Percentiles rank a stretch among this genome's conserved stretches.
These are phyloP conservation scores for Penicillium sp. DNA, from an alignment of 2,329 filamentous ascomycete species.

Conservation along the genomic window DNA sequence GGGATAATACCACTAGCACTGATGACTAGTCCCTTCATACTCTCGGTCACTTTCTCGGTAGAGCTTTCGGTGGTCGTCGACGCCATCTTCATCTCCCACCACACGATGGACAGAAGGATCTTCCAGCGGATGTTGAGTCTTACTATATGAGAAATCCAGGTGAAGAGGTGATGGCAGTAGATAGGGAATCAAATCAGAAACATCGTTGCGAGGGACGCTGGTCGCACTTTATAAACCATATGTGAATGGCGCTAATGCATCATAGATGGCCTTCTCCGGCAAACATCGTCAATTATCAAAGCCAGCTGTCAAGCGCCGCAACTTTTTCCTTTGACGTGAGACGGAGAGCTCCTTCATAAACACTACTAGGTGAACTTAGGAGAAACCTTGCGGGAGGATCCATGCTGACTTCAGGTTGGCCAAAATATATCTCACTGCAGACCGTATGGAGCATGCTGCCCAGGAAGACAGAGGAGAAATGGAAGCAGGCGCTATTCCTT, in stretches of 20 bases:
- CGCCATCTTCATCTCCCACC: neutral
- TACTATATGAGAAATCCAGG: neutral
- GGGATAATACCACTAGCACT: constrained; percentile 58
- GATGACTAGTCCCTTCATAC: constrained; percentile 35
- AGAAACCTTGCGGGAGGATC: neutral
- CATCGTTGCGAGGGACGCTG: neutral
- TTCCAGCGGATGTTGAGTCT: neutral
- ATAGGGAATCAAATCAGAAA: neutral
- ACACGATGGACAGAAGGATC: too few species aligned
- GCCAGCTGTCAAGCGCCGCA: neutral
- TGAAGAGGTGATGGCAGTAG: neutral
- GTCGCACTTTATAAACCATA: neutral
- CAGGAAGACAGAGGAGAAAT: too few species aligned
- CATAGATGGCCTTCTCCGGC: neutral
- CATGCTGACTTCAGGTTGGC: too few species aligned
- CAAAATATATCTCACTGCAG: too few species aligned
- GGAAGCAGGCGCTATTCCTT: neutral
- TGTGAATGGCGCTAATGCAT: neutral
- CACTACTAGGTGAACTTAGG: neutral
- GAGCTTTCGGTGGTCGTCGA: neutral
- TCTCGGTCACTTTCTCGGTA: neutral
- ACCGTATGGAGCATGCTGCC: too few species aligned
- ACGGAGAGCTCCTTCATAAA: neutral
- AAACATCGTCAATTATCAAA: neutral
- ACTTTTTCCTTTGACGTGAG: neutral